These are phyloP conservation scores for Elaeagnus macrophylla DNA, from an alignment of 306 rosid species.

Conservation along the genomic window DNA sequence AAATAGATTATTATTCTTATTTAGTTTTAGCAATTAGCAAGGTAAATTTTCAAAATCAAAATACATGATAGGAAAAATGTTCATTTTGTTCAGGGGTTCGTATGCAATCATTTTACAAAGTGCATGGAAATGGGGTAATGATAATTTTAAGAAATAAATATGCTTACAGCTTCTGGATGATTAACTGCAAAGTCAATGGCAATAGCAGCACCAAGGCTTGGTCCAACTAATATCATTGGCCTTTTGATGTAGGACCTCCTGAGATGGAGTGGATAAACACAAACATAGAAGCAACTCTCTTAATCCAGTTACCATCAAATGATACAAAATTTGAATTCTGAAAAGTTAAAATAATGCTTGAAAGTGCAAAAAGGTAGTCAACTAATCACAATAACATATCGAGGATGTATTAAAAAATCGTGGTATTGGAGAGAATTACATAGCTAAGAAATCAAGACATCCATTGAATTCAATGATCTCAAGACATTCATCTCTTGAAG, in stretches of 20 bases:
- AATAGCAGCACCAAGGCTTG: too few relatives aligned
- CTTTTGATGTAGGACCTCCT: conserved; percentile 74
- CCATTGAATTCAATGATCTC: neutral
- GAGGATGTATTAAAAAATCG: too few relatives aligned
- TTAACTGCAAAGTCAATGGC: too few relatives aligned
- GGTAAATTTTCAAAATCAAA: conserved; percentile 1
- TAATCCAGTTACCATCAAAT: too few relatives aligned
- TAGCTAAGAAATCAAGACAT: neutral
- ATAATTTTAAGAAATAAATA: too few relatives aligned
- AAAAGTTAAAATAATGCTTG: neutral
- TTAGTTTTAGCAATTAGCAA: too few relatives aligned
- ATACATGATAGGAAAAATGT: neutral
- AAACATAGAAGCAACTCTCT: too few relatives aligned
- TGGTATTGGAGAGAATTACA: neutral
- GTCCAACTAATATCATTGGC: too few relatives aligned
- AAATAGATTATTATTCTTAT: too few relatives aligned
- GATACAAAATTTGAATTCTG: neutral
- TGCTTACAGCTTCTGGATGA: too few relatives aligned
- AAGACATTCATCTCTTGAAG: conserved; percentile 4
- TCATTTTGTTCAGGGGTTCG: neutral
- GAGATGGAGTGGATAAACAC: conserved; percentile 34
- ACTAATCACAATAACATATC: neutral
- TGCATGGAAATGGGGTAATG: too few relatives aligned
- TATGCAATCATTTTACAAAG: too few relatives aligned
- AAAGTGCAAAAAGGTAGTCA: neutral